Evolutionary conservation across 2,329 filamentous ascomycete species (phyloP).

Genomic region (Decorospora gaudefroyi): DNA sequence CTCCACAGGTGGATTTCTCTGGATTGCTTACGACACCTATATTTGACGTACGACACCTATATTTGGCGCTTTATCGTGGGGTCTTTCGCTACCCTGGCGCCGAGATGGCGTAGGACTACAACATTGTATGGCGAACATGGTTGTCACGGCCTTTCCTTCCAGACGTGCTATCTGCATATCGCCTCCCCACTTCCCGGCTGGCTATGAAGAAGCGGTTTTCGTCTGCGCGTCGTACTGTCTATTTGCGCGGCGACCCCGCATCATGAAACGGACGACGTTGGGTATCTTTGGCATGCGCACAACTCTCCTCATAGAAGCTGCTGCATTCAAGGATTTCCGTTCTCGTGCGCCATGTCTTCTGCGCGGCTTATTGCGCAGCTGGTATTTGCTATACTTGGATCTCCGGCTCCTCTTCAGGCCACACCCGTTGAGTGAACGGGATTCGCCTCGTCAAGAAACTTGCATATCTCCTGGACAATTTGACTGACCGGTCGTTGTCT

Average conservation of each 20-base stretch:
- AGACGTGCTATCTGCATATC: constrained; percentile 7
- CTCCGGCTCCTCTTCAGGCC: constrained; percentile 1
- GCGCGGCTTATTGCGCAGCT: constrained; percentile 1
- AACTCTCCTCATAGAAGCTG: not conserved
- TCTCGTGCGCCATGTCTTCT: not conserved
- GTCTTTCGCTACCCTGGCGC: constrained; percentile 10
- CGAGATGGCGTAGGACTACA: constrained; percentile 6
- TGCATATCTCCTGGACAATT: not conserved
- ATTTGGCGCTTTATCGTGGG: constrained; percentile 11
- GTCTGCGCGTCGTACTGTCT: constrained; percentile 7
- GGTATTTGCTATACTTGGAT: constrained; percentile 1
- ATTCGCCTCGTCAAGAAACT: too few species aligned
- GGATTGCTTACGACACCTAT: constrained; percentile 8
- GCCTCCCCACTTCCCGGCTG: constrained; percentile 14
- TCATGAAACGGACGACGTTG: not conserved
- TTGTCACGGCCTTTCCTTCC: too few species aligned
- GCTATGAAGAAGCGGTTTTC: not conserved
- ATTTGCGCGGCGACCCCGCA: constrained; percentile 12
- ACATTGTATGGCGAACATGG: constrained; percentile 2
- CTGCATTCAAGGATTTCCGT: not conserved
- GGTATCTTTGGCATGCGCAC: not conserved
- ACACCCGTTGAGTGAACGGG: too few species aligned
- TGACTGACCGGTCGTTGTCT: not conserved
- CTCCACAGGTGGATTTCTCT: constrained; percentile 6
- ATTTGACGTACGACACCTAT: constrained; percentile 8